A percentile compares a stretch with the other conserved stretches of the same genome.
These are phyloP conservation scores for Xylaria polymorpha DNA, from an alignment of 2,329 filamentous ascomycete genomes.

Conservation along the genomic window DNA sequence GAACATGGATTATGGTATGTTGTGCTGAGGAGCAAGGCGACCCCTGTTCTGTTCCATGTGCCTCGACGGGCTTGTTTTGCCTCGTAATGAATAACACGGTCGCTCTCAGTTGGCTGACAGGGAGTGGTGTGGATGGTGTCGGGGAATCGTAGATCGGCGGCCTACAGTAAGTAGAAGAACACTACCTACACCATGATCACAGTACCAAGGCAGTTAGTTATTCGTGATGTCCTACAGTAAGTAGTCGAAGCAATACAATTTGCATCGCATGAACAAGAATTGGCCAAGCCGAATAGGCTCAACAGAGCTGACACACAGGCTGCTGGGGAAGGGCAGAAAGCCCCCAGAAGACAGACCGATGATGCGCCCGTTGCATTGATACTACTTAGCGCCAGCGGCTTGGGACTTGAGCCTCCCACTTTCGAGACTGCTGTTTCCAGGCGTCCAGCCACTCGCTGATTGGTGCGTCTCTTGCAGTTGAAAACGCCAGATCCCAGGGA, in stretches of 20 bases:
- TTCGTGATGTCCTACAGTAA: not conserved
- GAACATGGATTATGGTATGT: constrained; percentile 36
- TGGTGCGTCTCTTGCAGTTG: constrained; percentile 1
- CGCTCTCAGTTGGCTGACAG: constrained; percentile 17
- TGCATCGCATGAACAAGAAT: constrained; percentile 38
- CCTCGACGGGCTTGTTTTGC: constrained; percentile 42
- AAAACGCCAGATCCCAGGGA: not conserved
- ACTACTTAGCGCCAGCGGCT: constrained; percentile 35
- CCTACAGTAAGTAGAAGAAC: not conserved
- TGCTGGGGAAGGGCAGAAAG: constrained; percentile 35
- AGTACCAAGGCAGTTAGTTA: not conserved
- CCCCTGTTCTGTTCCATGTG: constrained; percentile 43
- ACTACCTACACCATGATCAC: constrained; percentile 5
- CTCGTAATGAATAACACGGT: constrained; percentile 24
- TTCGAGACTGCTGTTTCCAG: constrained; percentile 3
- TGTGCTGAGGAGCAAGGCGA: constrained; percentile 42
- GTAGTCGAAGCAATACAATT: not conserved
- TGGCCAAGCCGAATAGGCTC: constrained; percentile 38
- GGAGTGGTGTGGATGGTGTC: constrained; percentile 22
- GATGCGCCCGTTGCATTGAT: constrained; percentile 30
- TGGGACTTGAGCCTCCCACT: constrained; percentile 32
- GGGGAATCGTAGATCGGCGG: constrained; percentile 31
- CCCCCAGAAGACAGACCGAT: constrained; percentile 43
- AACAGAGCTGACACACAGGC: constrained; percentile 42
- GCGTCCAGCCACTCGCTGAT: not conserved